Base-by-base conservation (phyloP, 306 rosid species). In the Mimosa bimucronata region DNA sequence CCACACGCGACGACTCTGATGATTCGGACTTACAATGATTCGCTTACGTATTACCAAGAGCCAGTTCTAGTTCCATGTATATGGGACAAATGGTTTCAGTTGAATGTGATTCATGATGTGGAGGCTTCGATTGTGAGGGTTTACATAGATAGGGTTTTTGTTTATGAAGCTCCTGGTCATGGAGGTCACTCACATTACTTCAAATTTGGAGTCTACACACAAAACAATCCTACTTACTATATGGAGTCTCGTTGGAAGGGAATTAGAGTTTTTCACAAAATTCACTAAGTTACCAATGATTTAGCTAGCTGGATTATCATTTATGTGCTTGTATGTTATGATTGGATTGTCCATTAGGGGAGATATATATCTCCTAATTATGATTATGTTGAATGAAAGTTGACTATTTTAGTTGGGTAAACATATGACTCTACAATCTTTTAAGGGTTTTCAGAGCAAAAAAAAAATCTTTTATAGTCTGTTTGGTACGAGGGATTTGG, bases 161-260 rank as follows among this genome's bases (percentile, higher is more conserved):
- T 41, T 55, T 9, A 78, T 41, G 70, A 62, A 42, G 77, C 67
- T 1, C 14, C 57, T 11, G 83, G 85, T 4, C 85, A 28, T 14
- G 81, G 80, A 0, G 88, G 86, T 15, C 7, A 46, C n/a, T 75
- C 75, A 9, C 76, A 84, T 80, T 72, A 73, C 72, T 84, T 87
- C 71, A 87, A 82, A 30, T 77, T 80, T 61, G 84, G 87, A 7
- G 87, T 87, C 26, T 85, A 87, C 74, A 28, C 87, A 30, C 87
- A 85, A n/a, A 66, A 79, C 13, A 44, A 82, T 78, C 58, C 60
- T 74, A 83, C 91, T 2, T 30, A 53, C 50, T 77, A 58, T 42
- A 82, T 77, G 82, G 82, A 85, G 65, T 87, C 90, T 12, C 84
- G 75, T 52, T 87, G 88, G 86, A 87, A 87, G 67, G 88, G 79